Evolutionary conservation across 2,329 filamentous ascomycete genomes (phyloP).

Genomic region (Bisporella sp.): DNA sequence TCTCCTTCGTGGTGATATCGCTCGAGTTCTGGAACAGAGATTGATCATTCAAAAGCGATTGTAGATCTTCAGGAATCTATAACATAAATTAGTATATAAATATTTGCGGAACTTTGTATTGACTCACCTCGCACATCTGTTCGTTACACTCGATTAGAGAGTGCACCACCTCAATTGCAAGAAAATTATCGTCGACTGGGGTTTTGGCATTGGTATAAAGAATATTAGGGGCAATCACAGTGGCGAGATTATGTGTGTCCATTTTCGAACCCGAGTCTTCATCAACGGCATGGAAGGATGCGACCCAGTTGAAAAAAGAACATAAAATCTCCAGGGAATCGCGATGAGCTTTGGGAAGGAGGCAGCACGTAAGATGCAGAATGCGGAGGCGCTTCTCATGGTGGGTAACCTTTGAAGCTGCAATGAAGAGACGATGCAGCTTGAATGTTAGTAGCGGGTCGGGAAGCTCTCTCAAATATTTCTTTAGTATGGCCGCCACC

Average conservation of each 20-base stretch:
- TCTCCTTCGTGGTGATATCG: slow-evolving; percentile 95
- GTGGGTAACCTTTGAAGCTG: slow-evolving; percentile 81
- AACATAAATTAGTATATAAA: slow-evolving; percentile 18
- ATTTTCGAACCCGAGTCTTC: slow-evolving; percentile 98
- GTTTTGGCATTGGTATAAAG: slow-evolving; percentile 65
- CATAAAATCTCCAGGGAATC: slow-evolving; percentile 95
- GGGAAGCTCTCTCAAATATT: slow-evolving; percentile 88
- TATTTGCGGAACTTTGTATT: neutral
- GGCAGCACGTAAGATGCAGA: slow-evolving; percentile 83
- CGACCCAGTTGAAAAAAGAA: slow-evolving; percentile 94
- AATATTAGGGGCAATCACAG: slow-evolving; percentile 95
- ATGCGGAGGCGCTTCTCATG: slow-evolving; percentile 76
- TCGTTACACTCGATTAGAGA: slow-evolving; percentile 89
- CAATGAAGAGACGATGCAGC: slow-evolving; percentile 83
- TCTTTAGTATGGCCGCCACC: slow-evolving; percentile 87
- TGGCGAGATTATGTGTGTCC: slow-evolving; percentile 96
- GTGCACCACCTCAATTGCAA: slow-evolving; percentile 88
- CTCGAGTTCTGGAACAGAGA: slow-evolving; percentile 72
- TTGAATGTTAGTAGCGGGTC: slow-evolving; percentile 95
- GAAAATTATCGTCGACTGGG: slow-evolving; percentile 80
- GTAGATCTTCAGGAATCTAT: slow-evolving; percentile 88
- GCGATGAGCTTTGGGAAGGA: slow-evolving; percentile 85
- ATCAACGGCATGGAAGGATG: slow-evolving; percentile 94
- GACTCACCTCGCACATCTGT: slow-evolving; percentile 87
- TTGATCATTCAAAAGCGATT: slow-evolving; percentile 77